Evolutionary conservation across 2,329 filamentous ascomycete species (phyloP), one percentile per base, ranked within the genome.

Genomic region (Aspergillus brasiliensis): DNA sequence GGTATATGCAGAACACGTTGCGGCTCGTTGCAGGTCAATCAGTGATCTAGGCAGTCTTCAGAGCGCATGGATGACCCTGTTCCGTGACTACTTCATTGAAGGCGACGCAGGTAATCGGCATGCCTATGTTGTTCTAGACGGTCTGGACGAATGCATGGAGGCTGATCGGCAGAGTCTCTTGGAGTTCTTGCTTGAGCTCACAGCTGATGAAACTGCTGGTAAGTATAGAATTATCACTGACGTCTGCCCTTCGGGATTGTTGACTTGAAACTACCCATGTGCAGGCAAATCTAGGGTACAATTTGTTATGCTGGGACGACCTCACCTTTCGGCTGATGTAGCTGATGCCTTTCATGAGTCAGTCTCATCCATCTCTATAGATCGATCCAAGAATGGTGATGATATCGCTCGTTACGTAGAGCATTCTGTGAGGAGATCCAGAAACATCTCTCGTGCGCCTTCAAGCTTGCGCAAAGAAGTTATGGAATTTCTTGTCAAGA

Each of bases 1-100:
- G 0, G 75, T 75, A 27, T 83, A 82, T 62, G 31, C 31, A 6
- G 23, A 21, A 5, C 15, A 38, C 19, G 27, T 53, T 23, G 51
- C 34, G 21, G 13, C 23, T 15, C 44, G 15, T n/a, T 48, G 44
- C 44, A 28, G 13, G 11, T 25, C 44, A 15, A 6, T 23, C 8
- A 7, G 44, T 15, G 44, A 48, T 25, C 8, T 48, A 25, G 13
- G 44, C 11, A 48, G 21, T 13, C 44, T 48, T 27, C 44, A 48
- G 44, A 48, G 44, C 23, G 21, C 44, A n/a, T 48, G 44, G 44
- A 27, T 28, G 21, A 27, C 44, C 3, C 44, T 48, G 21, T 48
- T 48, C n/a, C 44, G 44, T 13, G 23, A 48, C 44, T 48, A 48
- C n/a, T 48, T 48, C 8, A 8, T 48, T n/a, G 21, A 25, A 8